Percentiles rank a stretch among this genome's conserved stretches.
Conservation (phyloP, 2,329 filamentous ascomycete genomes). For the Fusarium sp. region DNA sequence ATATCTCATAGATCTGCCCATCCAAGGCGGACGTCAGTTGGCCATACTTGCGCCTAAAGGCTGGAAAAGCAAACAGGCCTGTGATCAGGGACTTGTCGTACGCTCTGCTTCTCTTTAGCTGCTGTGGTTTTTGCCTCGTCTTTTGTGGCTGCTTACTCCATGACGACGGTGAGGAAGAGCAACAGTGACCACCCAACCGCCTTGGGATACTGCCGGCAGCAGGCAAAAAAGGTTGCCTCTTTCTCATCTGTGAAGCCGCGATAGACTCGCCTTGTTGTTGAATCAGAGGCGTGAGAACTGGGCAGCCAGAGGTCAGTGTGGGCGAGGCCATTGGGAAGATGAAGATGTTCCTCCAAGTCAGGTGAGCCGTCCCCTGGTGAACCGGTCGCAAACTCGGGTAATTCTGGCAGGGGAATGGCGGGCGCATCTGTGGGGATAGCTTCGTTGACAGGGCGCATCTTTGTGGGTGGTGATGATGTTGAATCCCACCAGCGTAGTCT, state of each 20-base stretch:
- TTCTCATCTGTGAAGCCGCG: constrained; percentile 34
- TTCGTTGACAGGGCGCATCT: constrained; percentile 25
- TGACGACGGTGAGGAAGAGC: constrained; percentile 40
- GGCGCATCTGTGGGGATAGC: constrained; percentile 27
- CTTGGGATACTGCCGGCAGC: constrained; percentile 39
- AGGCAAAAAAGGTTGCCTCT: constrained; percentile 30
- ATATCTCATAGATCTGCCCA: constrained; percentile 50
- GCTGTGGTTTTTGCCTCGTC: neutral
- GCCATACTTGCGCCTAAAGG: constrained; percentile 38
- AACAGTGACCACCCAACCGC: constrained; percentile 40
- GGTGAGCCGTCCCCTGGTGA: constrained; percentile 11
- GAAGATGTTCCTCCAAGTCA: constrained; percentile 8
- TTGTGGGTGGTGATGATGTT: constrained; percentile 28
- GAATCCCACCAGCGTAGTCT: constrained; percentile 30
- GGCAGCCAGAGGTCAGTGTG: constrained; percentile 26
- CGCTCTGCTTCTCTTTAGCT: constrained; percentile 17
- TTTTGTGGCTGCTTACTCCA: constrained; percentile 28
- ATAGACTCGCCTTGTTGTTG: constrained; percentile 30
- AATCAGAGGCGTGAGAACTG: constrained; percentile 25
- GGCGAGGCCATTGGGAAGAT: constrained; percentile 15
- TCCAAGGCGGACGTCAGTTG: constrained; percentile 14
- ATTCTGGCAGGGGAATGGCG: constrained; percentile 28
- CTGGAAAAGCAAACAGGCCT: constrained; percentile 38
- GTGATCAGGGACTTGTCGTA: constrained; percentile 38
- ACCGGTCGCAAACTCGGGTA: constrained; percentile 24